Evolutionary conservation across 495 filamentous ascomycete species (phyloP), one percentile per base, ranked within the genome.

Genomic region (Aspergillus steynii): DNA sequence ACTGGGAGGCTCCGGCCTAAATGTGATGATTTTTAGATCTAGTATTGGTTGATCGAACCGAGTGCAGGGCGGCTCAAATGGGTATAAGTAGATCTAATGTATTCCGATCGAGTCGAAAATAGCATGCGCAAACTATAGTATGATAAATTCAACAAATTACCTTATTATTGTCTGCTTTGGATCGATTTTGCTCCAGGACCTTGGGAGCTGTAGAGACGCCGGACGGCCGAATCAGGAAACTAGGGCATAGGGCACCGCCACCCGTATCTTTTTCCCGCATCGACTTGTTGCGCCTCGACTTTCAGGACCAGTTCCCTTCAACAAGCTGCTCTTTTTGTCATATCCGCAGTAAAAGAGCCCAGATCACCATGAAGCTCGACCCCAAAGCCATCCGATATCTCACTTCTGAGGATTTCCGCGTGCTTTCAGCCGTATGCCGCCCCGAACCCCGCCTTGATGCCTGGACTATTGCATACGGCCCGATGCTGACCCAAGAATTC

Each of bases 351-450:
- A 42, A 42, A 4, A 42, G 37, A 34, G 31, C 37, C 3, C 37
- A 51, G 2, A 27, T 2, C 31, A 55, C 29, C 61, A 99, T 98
- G 95, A 96, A 93, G 78, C 87, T 99, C 71, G 90, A 99, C 73
- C 90, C 92, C 7, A 90, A 90, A 70, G 85, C 88, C 50, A 88
- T 98, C 74, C 93, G 95, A 67, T 94, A 98, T 76, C 87, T 99
- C 70, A 87, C 90, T 55, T 69, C 81, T 15, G 96, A 98, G 75
- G 95, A 98, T 82, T 99, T 96, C 90, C 85, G 88, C 64, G 93
- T 97, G 59, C 89, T 99, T 57, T 88, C 91, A 69, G 96, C 91
- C 62, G 95, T 97, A 85, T 48, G 88, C 73, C 54, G 60, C 63
- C 63, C 64, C 63, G 63, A 65, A 49, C 64, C 71, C 63, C 67